Conservation (phyloP, 2,329 filamentous ascomycete genomes). For the Stagonosporopsis rhizophila region DNA sequence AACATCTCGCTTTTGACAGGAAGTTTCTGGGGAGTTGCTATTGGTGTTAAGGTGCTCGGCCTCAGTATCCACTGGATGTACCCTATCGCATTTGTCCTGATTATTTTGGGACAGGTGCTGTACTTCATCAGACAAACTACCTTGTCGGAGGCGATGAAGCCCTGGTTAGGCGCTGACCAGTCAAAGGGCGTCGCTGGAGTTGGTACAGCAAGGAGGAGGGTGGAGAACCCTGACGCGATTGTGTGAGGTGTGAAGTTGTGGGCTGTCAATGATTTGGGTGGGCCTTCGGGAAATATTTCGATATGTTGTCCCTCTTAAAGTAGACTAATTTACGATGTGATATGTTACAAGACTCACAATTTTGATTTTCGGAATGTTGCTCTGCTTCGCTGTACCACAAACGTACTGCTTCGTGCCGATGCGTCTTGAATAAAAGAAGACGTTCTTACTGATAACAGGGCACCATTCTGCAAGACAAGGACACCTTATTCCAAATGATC, state of each 20-base stretch:
- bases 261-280: background rate
- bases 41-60: conserved; percentile 86
- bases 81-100: conserved; percentile 92
- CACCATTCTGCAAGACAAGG: no score
- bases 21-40: conserved; percentile 97
- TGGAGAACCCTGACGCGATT: conserved; percentile 37
- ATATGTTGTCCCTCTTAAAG: background rate
- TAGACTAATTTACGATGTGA: background rate
- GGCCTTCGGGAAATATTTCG: background rate
- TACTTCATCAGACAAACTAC: conserved; percentile 88
- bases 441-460: no score
- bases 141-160: conserved; percentile 89
- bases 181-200: conserved; percentile 57
- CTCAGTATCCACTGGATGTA: conserved; percentile 86
- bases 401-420: background rate
- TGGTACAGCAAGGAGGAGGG: conserved; percentile 42
- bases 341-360: background rate
- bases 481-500: no score
- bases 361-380: background rate
- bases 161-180: conserved; percentile 90
- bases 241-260: conserved; percentile 21
- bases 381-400: background rate
- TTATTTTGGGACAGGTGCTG: conserved; percentile 81
- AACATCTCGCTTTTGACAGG: conserved; percentile 93
- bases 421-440: no score